Evolutionary conservation across 2,329 filamentous ascomycete genomes (phyloP), one percentile per base, ranked within the genome.

Genomic region (Aspergillus sp.): DNA sequence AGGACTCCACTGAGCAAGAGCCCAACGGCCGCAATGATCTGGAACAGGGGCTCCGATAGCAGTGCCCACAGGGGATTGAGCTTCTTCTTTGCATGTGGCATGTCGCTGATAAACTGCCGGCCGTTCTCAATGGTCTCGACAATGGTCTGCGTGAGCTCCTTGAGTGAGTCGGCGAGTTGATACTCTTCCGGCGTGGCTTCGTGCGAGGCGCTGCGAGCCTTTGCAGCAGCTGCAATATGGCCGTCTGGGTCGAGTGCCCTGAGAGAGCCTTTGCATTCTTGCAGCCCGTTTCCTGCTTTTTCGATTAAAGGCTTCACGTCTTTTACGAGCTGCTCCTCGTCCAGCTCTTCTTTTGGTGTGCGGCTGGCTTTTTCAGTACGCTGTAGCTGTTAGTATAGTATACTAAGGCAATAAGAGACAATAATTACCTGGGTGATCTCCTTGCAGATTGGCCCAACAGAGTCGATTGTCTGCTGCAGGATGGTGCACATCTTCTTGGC

Each of bases 11-110:
- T 88, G 59, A 96, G 81, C 62, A 96, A 76, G 58, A 96, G 78
- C 21, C 93, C 93, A 48, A 96, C 92, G 12, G 90, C 92, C 7
- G 91, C 91, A 49, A 96, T 84, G 71, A 96, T 96, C 82, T 96
- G 93, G 83, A 92, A 91, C 21, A 96, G 80, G 9, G 93, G 92
- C 81, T 96, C 90, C 19, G 67, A 70, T 4, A 76, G 67, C 49
- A 96, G 80, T 33, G 81, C 86, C 91, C 92, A 96, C 27, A 96
- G 85, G 9, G 93, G 92, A 78, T 93, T 96, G 60, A 96, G 83
- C 80, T 93, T 87, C 83, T 96, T 93, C 87, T 96, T 95, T 43
- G 91, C 92, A 65, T 96, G 90, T 4, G 92, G 92, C 90, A 96
- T 95, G 70, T 90, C 90, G 69, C 89, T 87, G 60, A 96, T 89